A percentile compares a stretch with the other conserved stretches of the same genome.
Evolutionary conservation across 768 basidiomycete species (phyloP).

Genomic region (Pisolithus sp.): DNA sequence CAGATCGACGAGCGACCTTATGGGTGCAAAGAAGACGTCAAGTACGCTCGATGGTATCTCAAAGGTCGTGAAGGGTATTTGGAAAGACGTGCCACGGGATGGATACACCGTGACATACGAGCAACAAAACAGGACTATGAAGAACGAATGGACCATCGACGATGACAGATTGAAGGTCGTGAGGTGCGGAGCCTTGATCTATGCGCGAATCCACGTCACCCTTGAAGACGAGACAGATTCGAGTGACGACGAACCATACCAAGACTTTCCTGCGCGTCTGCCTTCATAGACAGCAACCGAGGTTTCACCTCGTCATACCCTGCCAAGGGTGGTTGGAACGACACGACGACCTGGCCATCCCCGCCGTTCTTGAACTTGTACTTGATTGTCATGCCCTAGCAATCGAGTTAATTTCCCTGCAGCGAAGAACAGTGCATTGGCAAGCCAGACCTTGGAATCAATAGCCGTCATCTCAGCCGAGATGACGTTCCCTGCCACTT

Average conservation of each 20-base stretch:
- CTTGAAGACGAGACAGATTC: neutral
- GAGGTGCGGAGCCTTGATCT: conserved; percentile 63
- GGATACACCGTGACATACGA: conserved; percentile 16
- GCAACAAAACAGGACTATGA: conserved; percentile 7
- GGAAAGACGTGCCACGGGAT: conserved; percentile 12
- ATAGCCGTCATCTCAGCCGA: conserved; percentile 70
- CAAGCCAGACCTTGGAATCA: conserved; percentile 48
- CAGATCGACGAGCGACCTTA: conserved; percentile 5
- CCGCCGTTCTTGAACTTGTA: conserved; percentile 50
- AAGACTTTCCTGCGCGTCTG: conserved; percentile 68
- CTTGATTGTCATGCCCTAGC: conserved; percentile 62
- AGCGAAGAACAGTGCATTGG: neutral
- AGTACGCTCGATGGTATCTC: conserved; percentile 9
- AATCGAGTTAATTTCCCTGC: neutral
- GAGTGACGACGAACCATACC: conserved; percentile 56
- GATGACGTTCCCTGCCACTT: conserved; percentile 46
- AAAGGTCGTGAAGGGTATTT: neutral
- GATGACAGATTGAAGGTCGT: conserved; percentile 45
- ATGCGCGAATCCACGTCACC: neutral
- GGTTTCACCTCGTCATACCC: conserved; percentile 83
- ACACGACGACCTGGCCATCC: conserved; percentile 43
- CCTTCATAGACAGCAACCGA: conserved; percentile 73
- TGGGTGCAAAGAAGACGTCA: conserved; percentile 17
- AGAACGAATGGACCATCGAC: conserved; percentile 23
- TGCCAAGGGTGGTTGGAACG: conserved; percentile 63